Percentiles rank a stretch among this genome's conserved stretches.
Evolutionary conservation across 108 stramenopile genomes (phyloP).

Genomic region (Mediolabrus comicus): DNA sequence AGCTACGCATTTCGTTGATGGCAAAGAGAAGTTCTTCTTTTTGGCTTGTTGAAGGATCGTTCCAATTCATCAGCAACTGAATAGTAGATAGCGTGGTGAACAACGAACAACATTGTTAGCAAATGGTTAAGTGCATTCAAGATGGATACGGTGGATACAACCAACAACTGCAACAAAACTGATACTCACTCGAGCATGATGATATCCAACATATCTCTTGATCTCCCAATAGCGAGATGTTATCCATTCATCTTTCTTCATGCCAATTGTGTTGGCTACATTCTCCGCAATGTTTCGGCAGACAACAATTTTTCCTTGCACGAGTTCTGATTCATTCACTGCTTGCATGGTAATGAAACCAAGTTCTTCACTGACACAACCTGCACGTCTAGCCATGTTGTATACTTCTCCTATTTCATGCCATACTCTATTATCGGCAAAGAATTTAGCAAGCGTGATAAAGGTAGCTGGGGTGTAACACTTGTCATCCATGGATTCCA

Average conservation of each 20-base stretch:
- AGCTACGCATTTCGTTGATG: constrained; percentile 52
- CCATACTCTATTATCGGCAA: constrained; percentile 38
- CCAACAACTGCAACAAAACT: background rate
- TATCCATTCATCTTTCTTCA: constrained; percentile 51
- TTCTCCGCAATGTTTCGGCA: constrained; percentile 62
- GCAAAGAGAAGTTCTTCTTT: constrained; percentile 62
- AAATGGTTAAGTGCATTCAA: background rate
- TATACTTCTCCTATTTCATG: constrained; percentile 53
- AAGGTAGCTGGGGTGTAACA: constrained; percentile 37
- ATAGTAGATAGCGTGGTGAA: background rate
- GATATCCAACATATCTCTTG: constrained; percentile 59
- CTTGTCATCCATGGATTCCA: constrained; percentile 8
- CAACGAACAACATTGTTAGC: background rate
- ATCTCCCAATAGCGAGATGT: constrained; percentile 63
- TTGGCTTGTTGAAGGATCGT: constrained; percentile 55
- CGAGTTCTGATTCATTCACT: constrained; percentile 36
- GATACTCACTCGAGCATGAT: constrained; percentile 52
- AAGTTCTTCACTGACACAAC: constrained; percentile 65
- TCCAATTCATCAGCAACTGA: constrained; percentile 75
- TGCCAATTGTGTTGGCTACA: constrained; percentile 41
- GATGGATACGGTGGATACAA: too few relatives aligned
- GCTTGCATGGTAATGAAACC: constrained; percentile 65
- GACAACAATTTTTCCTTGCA: constrained; percentile 51
- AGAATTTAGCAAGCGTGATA: constrained; percentile 28
- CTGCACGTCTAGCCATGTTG: constrained; percentile 38